These are phyloP conservation scores for Dipodascopsis uninucleata DNA, from an alignment of 805 yeast genomes.

Conservation along the genomic window DNA sequence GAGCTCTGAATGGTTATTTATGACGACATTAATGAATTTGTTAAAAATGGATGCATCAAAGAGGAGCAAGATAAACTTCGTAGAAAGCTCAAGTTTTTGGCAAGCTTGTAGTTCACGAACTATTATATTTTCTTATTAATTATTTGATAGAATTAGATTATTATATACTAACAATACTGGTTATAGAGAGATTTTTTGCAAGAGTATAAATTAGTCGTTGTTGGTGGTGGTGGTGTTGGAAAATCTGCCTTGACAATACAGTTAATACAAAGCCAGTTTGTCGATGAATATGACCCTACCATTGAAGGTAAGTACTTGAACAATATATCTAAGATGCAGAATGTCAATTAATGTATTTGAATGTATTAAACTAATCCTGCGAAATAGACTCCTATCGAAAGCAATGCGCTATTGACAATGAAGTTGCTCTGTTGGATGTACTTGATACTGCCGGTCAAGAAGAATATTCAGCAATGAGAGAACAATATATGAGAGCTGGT, in stretches of 20 bases:
- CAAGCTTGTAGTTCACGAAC: too few species aligned
- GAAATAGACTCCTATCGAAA: slow-evolving; percentile 54
- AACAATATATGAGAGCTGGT: slow-evolving; percentile 67
- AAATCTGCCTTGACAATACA: slow-evolving; percentile 95
- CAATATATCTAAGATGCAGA: slow-evolving; percentile 45
- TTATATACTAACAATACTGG: too few species aligned
- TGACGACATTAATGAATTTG: too few species aligned
- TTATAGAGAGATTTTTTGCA: slow-evolving; percentile 43
- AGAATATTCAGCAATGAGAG: slow-evolving; percentile 68
- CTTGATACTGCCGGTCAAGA: slow-evolving; percentile 97
- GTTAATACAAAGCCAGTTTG: slow-evolving; percentile 89
- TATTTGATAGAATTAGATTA: too few species aligned
- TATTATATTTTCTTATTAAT: too few species aligned
- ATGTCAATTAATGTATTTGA: slow-evolving; percentile 36
- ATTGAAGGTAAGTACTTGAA: slow-evolving; percentile 51
- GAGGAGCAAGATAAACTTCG: too few species aligned
- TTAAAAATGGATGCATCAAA: too few species aligned
- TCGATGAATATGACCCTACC: slow-evolving; percentile 97
- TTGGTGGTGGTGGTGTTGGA: slow-evolving; percentile 99
- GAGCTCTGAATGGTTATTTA: too few species aligned
- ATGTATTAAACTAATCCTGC: not conserved
- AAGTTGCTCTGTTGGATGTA: slow-evolving; percentile 75
- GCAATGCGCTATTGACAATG: slow-evolving; percentile 77
- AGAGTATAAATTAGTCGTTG: slow-evolving; percentile 86
- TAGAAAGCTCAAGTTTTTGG: too few species aligned